Conservation (phyloP, 2,329 filamentous ascomycete genomes). For the Colletotrichum sp. region DNA sequence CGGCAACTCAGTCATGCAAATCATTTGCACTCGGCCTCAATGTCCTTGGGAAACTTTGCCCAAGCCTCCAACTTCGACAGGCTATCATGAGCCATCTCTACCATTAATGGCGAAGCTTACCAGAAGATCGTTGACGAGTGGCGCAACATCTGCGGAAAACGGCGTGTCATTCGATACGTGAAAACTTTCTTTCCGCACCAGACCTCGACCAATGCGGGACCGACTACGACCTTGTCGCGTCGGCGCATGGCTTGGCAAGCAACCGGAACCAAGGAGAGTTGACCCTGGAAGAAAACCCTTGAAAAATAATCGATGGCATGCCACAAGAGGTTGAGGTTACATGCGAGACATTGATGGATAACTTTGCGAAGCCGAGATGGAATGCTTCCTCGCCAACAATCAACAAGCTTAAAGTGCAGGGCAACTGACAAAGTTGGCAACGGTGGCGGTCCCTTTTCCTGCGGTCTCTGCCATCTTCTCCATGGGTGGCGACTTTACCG, state of each 20-base stretch:
- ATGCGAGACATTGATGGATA: not conserved
- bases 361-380: too few relatives aligned
- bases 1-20: not conserved
- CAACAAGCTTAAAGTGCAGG: not conserved
- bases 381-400: not conserved
- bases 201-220: not conserved
- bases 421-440: not conserved
- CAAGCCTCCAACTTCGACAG: not conserved
- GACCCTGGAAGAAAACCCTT: fast-evolving
- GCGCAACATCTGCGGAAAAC: fast-evolving
- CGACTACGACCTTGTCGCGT: not conserved
- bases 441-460: not conserved
- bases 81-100: not conserved
- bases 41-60: not conserved
- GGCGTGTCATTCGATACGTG: not conserved
- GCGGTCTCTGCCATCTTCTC: not conserved
- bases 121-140: not conserved
- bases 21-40: not conserved
- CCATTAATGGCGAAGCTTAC: not conserved
- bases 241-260: not conserved
- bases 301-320: fast-evolving
- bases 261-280: not conserved
- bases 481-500: not conserved
- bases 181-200: not conserved
- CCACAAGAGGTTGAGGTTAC: not conserved